Base-by-base conservation (phyloP, 306 rosid genomes). In the Castanopsis chinensis region DNA sequence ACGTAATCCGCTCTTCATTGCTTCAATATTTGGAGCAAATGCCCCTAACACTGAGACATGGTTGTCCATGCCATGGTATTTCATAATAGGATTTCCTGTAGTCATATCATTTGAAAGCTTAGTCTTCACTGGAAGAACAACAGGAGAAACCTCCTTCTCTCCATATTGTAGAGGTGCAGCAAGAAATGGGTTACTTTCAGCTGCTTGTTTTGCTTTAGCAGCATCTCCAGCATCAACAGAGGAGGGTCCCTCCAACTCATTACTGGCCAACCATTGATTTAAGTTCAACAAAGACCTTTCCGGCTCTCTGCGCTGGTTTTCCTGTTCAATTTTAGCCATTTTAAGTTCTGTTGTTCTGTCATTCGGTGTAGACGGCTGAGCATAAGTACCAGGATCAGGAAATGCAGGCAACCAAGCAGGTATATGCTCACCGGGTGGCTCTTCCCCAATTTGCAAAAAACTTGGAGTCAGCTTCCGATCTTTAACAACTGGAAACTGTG, bases 341-440 rank as follows among this genome's bases (percentile, higher is more conserved):
- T 73, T 65, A 55, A 84, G 81, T 61, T 86, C 93, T 17, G 51
- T 43, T 3, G 76, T 86, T 76, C 81, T 84, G 73, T 82, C 92
- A 76, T 81, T 70, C 72, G 69, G 37, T 3, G 57, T 33, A 19
- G 84, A 82, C 19, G 85, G 63, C 76, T 32, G 80, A 52, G 80
- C 56, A 81, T 79, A 83, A 37, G 88, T 72, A 65, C 87, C 85
- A 12, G 89, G 89, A 72, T 87, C 94, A 68, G 97, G 97, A 61
- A 92, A 87, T 23, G 85, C 84, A n/a, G 98, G 97, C 89, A 94
- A 84, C 98, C 98, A 92, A 55, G 88, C 68, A 55, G 98, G 97
- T 80, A 94, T 89, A 82, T 92, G 96, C 68, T 89, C 92, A 28
- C 77, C 86, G 0, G 90, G 90, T 81, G 97, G 86, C 75, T 89